Evolutionary conservation across 1,284 basidiomycete species (phyloP).

Genomic region (Boletus mariae): DNA sequence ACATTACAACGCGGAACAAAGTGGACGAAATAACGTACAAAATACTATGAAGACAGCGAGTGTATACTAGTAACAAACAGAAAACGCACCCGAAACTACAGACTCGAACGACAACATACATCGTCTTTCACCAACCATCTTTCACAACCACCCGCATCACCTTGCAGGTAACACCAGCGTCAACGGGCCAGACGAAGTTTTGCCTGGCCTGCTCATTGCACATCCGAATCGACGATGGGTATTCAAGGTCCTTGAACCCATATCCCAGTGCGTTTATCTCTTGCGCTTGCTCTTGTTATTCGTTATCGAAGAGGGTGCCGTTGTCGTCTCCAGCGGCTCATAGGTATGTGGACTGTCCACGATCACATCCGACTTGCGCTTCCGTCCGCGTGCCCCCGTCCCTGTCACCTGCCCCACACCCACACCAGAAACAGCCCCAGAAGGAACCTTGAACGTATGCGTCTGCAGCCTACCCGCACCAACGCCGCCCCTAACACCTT

Average conservation of each 20-base stretch:
- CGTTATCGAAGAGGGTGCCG: constrained; percentile 3
- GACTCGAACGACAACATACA: background rate
- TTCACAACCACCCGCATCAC: background rate
- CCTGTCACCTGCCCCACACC: background rate
- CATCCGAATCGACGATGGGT: background rate
- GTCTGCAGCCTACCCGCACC: background rate
- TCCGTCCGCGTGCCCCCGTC: constrained; percentile 28
- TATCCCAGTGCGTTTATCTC: constrained; percentile 14
- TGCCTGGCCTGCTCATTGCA: background rate
- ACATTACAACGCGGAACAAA: too few species aligned
- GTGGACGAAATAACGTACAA: background rate
- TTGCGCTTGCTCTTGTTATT: constrained; percentile 27
- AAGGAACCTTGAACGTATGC: constrained; percentile 6
- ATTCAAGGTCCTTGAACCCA: background rate
- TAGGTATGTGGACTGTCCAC: constrained; percentile 21
- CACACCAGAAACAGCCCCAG: background rate
- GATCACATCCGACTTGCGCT: constrained; percentile 47
- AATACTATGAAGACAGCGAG: background rate
- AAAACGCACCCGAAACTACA: background rate
- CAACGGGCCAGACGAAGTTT: background rate
- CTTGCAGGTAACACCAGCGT: background rate
- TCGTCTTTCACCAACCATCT: background rate
- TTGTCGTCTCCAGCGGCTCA: background rate
- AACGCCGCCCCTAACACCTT: background rate
- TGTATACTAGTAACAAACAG: background rate